A percentile compares a stretch with the other conserved stretches of the same genome.
Conservation (phyloP, 2,329 filamentous ascomycete genomes). For the Exophiala sp. region DNA sequence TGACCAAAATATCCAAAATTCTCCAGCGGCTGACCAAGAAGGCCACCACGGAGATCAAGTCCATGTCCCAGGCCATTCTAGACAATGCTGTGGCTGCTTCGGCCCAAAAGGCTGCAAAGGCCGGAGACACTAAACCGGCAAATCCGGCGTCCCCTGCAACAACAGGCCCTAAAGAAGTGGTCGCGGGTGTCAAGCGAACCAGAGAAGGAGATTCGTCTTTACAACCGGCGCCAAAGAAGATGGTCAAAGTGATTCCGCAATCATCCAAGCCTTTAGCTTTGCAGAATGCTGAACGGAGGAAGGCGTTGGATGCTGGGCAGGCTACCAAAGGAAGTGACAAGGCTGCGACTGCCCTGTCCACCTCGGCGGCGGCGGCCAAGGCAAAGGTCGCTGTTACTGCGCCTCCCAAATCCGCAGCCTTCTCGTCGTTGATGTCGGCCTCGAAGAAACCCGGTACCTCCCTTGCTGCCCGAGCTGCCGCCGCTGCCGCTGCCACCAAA, state of each 20-base stretch:
- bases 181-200: slow-evolving; percentile 13
- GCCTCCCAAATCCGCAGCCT: slow-evolving; percentile 40
- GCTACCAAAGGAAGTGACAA: slow-evolving; percentile 18
- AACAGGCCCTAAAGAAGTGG: slow-evolving; percentile 14
- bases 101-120: slow-evolving; percentile 39
- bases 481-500: slow-evolving; percentile 33
- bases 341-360: slow-evolving; percentile 4
- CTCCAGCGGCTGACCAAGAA: slow-evolving; percentile 54
- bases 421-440: slow-evolving; percentile 44
- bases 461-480: slow-evolving; percentile 45
- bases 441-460: slow-evolving; percentile 48
- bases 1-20: slow-evolving; percentile 55
- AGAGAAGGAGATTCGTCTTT: slow-evolving; percentile 21
- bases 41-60: slow-evolving; percentile 52
- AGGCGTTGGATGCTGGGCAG: slow-evolving; percentile 21
- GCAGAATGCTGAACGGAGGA: slow-evolving; percentile 27
- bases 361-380: slow-evolving; percentile 29
- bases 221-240: slow-evolving; percentile 37
- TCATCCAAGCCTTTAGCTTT: slow-evolving; percentile 30
- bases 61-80: slow-evolving; percentile 51
- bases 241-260: slow-evolving; percentile 31
- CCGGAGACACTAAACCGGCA: slow-evolving; percentile 35
- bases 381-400: slow-evolving; percentile 32
- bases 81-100: slow-evolving; percentile 43
- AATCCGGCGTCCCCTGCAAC: slow-evolving; percentile 31